Evolutionary conservation across 768 basidiomycete genomes (phyloP).

Genomic region (Auriscalpium microsporum): DNA sequence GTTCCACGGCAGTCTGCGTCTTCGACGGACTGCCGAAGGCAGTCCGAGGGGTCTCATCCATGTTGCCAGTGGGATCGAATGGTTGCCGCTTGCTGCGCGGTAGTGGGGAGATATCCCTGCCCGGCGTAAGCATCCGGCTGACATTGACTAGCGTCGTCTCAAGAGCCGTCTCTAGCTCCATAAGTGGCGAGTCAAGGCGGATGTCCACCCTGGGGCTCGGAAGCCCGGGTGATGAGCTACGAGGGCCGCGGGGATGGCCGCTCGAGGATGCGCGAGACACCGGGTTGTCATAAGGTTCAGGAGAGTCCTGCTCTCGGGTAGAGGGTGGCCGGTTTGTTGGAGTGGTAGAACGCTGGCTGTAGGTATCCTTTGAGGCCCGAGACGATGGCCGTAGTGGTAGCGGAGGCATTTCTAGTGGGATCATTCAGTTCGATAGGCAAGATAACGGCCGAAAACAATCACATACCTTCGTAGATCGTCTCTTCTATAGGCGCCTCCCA

Average conservation of each 20-base stretch:
- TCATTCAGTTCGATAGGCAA: slow-evolving; percentile 2
- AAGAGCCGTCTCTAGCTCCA: slow-evolving; percentile 38
- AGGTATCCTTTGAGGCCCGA: slow-evolving; percentile 37
- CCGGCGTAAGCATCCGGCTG: slow-evolving; percentile 18
- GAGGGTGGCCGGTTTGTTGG: slow-evolving; percentile 34
- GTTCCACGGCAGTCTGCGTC: slow-evolving; percentile 48
- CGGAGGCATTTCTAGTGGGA: slow-evolving; percentile 51
- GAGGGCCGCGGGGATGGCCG: slow-evolving; percentile 62
- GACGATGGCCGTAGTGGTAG: slow-evolving; percentile 46
- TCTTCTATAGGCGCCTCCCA: slow-evolving; percentile 46
- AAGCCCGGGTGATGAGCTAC: slow-evolving; percentile 65
- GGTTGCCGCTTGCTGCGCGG: slow-evolving; percentile 69
- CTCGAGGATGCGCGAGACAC: slow-evolving; percentile 43
- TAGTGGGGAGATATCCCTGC: slow-evolving; percentile 37
- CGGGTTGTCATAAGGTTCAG: slow-evolving; percentile 33
- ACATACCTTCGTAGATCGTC: slow-evolving; percentile 72
- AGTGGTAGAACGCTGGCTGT: slow-evolving; percentile 36
- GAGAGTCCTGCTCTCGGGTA: slow-evolving; percentile 22
- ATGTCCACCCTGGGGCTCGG: slow-evolving; percentile 31
- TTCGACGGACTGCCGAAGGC: slow-evolving; percentile 21
- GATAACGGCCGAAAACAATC: slow-evolving; percentile 1
- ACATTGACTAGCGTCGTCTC: slow-evolving; percentile 30
- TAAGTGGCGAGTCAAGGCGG: slow-evolving; percentile 30
- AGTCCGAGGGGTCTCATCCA: slow-evolving; percentile 45
- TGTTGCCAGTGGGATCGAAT: slow-evolving; percentile 45